phyloP scores from a whole-genome alignment of 1,284 basidiomycete species.

The Vanrija sp. region DNA sequence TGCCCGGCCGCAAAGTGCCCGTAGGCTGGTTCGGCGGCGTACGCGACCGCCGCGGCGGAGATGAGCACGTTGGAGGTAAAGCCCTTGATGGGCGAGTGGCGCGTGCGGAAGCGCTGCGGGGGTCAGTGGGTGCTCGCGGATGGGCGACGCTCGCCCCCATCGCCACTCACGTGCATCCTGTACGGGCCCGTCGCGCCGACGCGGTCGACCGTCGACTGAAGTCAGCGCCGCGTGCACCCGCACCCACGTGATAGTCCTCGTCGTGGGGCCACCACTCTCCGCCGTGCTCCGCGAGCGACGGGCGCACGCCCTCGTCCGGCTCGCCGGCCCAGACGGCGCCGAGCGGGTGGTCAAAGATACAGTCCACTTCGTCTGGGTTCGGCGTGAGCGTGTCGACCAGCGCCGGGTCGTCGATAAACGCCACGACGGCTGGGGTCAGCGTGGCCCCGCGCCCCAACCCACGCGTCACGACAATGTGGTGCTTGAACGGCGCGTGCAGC shows the following conservation, averaged over 20 bases:
- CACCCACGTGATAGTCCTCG: slow-evolving; percentile 59
- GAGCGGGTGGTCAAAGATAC: slow-evolving; percentile 73
- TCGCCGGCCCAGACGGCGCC: slow-evolving; percentile 61
- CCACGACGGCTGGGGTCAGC: slow-evolving; percentile 62
- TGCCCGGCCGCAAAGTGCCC: slow-evolving; percentile 56
- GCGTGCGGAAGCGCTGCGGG: slow-evolving; percentile 67
- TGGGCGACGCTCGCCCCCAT: not conserved
- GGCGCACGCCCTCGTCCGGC: slow-evolving; percentile 40
- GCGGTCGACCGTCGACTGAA: slow-evolving; percentile 36
- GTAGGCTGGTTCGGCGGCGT: slow-evolving; percentile 52
- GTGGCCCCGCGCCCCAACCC: slow-evolving; percentile 5
- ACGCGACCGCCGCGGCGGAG: slow-evolving; percentile 59
- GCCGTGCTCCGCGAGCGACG: slow-evolving; percentile 57
- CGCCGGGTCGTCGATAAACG: slow-evolving; percentile 58
- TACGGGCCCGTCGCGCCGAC: slow-evolving; percentile 57
- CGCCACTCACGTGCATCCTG: slow-evolving; percentile 36
- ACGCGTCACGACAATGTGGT: slow-evolving; percentile 50
- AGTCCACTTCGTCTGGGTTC: slow-evolving; percentile 65
- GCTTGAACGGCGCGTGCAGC: slow-evolving; percentile 37
- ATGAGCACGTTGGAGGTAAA: slow-evolving; percentile 80
- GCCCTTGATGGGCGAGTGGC: slow-evolving; percentile 72
- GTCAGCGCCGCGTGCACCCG: slow-evolving; percentile 31
- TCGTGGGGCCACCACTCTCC: slow-evolving; percentile 73
- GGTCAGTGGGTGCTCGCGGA: slow-evolving; percentile 25
- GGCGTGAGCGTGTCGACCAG: slow-evolving; percentile 58